Evolutionary conservation across 768 basidiomycete genomes (phyloP), one percentile per base, ranked within the genome.

Genomic region (button mushroom (Agaricus bisporus)): DNA sequence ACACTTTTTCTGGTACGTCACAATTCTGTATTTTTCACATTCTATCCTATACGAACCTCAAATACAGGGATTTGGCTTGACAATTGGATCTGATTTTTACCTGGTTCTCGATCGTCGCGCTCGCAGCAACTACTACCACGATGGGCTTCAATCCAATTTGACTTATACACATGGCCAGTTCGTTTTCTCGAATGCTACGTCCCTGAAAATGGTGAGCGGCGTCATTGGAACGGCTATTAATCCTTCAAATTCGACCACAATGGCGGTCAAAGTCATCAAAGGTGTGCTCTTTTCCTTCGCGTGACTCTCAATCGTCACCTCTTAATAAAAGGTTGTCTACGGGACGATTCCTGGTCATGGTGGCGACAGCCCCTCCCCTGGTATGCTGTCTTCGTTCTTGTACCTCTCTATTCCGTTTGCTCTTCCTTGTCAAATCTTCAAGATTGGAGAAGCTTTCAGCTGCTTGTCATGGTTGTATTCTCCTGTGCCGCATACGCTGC

Each of bases 11-110:
- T 92, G 61, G 87, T 86, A 62, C 55, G 76, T 58, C 7, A 3
- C 25, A 14, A 14, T 20, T 25, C 10, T 8, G 32, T n/a, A 12
- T 1, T 17, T 46, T 44, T 14, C 26, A 35, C 38, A 17, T 25
- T 51, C 48, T 22, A 54, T 58, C 36, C 39, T 18, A 39, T 17
- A 28, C 37, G 39, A 22, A 22, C 1, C 22, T 22, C 18, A 38
- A 28, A 25, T 46, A 3, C 56, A 89, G 88, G 90, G 91, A 7
- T 92, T 91, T 63, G 88, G 90, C 43, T 69, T 92, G 52, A 86
- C 86, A 18, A 86, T 91, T 55, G 90, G 90, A 37, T 90, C 87
- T 4, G 91, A 92, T 61, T 70, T 91, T 49, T 90, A 85, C 66
- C 76, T 90, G 41, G 74, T 88, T 2, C 71, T 91, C 41, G 84